Conservation (phyloP, 2,329 filamentous ascomycete genomes). For the Fusarium solani-melongenae region DNA sequence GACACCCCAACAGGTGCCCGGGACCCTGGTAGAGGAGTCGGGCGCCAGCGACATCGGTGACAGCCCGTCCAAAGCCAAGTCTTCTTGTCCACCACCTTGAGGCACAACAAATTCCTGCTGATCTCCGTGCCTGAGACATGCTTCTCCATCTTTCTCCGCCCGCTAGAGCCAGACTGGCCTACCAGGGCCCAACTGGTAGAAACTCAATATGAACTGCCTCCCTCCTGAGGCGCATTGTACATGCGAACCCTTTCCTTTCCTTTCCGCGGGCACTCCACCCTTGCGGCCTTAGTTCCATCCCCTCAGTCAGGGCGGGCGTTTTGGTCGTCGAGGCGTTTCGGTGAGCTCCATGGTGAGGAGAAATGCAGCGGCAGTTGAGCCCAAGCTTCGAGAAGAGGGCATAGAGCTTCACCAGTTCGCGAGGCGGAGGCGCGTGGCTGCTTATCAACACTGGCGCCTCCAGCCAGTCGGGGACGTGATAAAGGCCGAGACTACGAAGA, state of each 20-base stretch:
- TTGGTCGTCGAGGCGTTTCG: background rate
- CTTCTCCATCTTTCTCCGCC: slow-evolving; percentile 34
- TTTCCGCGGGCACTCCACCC: slow-evolving; percentile 4
- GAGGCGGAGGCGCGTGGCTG: background rate
- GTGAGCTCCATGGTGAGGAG: background rate
- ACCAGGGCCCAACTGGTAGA: slow-evolving; percentile 19
- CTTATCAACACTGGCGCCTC: background rate
- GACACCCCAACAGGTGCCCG: slow-evolving; percentile 24
- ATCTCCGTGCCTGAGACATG: slow-evolving; percentile 37
- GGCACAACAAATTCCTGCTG: slow-evolving; percentile 9
- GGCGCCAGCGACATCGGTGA: slow-evolving; percentile 40
- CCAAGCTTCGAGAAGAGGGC: slow-evolving; percentile 32
- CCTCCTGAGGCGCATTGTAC: slow-evolving; percentile 1
- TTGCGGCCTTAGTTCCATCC: background rate
- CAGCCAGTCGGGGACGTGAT: background rate
- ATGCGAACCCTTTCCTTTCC: slow-evolving; percentile 18
- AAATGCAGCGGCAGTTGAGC: slow-evolving; percentile 24
- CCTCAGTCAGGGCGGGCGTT: background rate
- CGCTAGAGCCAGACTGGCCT: background rate
- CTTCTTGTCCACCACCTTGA: slow-evolving; percentile 34
- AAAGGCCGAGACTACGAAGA: slow-evolving; percentile 11
- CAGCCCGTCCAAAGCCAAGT: slow-evolving; percentile 38
- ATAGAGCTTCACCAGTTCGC: background rate
- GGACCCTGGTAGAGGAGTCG: slow-evolving; percentile 36
- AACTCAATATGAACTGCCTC: slow-evolving; percentile 31